phyloP scores from a whole-genome alignment of 768 basidiomycete species.

The Hericium coralloides region DNA sequence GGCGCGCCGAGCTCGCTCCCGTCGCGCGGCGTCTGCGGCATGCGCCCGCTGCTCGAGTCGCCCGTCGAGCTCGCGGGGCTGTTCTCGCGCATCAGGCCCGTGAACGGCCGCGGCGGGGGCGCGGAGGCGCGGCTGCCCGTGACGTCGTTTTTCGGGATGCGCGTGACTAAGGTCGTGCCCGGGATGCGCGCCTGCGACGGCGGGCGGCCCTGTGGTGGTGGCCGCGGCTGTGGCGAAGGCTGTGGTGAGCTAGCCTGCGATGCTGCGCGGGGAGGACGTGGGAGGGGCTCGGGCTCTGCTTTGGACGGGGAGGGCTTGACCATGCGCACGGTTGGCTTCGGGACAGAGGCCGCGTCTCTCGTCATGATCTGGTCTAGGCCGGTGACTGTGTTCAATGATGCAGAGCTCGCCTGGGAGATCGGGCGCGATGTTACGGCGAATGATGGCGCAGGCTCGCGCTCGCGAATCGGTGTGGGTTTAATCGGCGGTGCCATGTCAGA shows the following conservation, averaged over 20 bases:
- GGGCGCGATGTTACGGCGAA: constrained; percentile 30
- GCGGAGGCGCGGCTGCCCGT: neutral
- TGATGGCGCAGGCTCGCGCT: constrained; percentile 22
- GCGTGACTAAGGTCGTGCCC: neutral
- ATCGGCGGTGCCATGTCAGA: constrained; percentile 16
- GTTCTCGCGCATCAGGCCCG: constrained; percentile 34
- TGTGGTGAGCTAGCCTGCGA: neutral
- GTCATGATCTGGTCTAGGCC: neutral
- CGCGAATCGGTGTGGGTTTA: constrained; percentile 23
- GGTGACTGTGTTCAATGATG: constrained; percentile 1
- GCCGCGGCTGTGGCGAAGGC: neutral
- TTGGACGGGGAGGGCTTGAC: neutral
- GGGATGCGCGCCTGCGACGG: neutral
- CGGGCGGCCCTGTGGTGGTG: neutral
- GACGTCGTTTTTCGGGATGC: neutral
- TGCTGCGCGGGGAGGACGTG: neutral
- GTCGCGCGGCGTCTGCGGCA: constrained; percentile 70
- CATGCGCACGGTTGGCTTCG: neutral
- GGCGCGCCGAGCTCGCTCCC: constrained; percentile 50
- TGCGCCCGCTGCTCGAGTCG: constrained; percentile 70
- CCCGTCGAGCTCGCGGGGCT: constrained; percentile 83
- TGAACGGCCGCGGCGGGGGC: constrained; percentile 43
- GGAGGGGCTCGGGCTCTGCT: neutral
- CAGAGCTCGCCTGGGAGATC: constrained; percentile 14
- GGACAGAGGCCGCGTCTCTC: neutral